These are phyloP conservation scores for Caryopteris hybrid DNA, from an alignment of 305 asterid species.

Conservation along the genomic window DNA sequence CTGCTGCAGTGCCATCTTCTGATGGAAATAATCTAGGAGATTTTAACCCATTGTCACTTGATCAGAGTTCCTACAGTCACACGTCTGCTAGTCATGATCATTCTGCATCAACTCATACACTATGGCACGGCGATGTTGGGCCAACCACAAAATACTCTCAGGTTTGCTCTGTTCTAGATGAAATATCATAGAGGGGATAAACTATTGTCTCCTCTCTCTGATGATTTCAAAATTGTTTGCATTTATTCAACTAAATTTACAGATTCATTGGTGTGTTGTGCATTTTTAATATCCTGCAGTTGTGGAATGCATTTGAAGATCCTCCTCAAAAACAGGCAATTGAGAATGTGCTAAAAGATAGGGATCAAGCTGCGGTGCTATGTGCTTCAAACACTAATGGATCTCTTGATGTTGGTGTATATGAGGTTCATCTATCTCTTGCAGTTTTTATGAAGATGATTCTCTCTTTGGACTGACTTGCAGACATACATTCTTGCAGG, in stretches of 20 bases:
- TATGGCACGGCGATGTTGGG: conserved; percentile 31
- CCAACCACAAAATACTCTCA: conserved; percentile 28
- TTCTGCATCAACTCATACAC: conserved; percentile 25
- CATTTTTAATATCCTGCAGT: conserved; percentile 33
- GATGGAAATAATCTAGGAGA: conserved; percentile 29
- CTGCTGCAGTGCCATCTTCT: conserved; percentile 33
- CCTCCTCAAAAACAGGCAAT: conserved; percentile 26
- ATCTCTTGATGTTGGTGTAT: conserved; percentile 26
- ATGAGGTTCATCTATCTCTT: conserved; percentile 40
- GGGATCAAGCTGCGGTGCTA: conserved; percentile 28
- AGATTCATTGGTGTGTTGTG: background rate
- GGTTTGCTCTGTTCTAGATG: conserved; percentile 26
- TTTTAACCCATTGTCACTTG: conserved; percentile 31
- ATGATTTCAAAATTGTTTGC: background rate
- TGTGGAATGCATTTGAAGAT: conserved; percentile 61
- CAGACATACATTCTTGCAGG: conserved; percentile 34
- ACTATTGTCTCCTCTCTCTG: background rate
- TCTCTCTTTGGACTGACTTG: conserved; percentile 23
- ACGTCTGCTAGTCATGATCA: conserved; percentile 23
- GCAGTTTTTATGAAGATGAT: conserved; percentile 4
- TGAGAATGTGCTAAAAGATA: conserved; percentile 22
- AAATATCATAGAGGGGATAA: background rate
- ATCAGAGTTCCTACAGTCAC: conserved; percentile 32
- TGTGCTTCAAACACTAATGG: conserved; percentile 42
- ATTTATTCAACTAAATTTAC: background rate